Conservation (phyloP, 306 rosid genomes). For the Mucuna pruriens region DNA sequence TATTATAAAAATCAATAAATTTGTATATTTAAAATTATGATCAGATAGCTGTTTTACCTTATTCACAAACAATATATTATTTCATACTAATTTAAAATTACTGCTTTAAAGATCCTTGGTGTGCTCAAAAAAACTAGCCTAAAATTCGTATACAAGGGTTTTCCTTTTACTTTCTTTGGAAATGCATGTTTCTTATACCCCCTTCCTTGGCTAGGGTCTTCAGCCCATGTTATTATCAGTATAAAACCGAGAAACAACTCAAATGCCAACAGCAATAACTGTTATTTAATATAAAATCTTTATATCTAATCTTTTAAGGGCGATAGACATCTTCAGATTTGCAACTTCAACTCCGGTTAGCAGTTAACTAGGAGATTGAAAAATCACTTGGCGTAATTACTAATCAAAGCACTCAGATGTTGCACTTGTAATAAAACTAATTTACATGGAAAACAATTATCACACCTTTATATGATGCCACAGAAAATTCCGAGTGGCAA, state of each 20-base stretch:
- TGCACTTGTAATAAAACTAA: conserved; percentile 1
- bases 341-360: background rate
- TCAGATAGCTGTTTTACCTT: too few relatives aligned
- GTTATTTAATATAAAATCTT: background rate
- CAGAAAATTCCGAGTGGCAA: conserved; percentile 43
- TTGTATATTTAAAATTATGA: too few relatives aligned
- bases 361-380: background rate
- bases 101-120: too few relatives aligned
- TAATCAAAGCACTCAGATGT: conserved; percentile 14
- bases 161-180: background rate
- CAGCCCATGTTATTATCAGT: background rate
- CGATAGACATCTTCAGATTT: background rate
- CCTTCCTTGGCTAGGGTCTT: background rate
- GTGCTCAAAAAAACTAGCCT: too few relatives aligned
- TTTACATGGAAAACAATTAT: conserved; percentile 47
- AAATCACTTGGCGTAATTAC: background rate
- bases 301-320: background rate
- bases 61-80: too few relatives aligned
- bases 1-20: too few relatives aligned
- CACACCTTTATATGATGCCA: conserved; percentile 58
- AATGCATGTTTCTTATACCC: background rate
- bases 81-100: too few relatives aligned
- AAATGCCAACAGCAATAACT: background rate
- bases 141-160: too few relatives aligned
- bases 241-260: background rate